Evolutionary conservation across 179 eudicot genomes (phyloP).

Genomic region (Nepenthes alata): DNA sequence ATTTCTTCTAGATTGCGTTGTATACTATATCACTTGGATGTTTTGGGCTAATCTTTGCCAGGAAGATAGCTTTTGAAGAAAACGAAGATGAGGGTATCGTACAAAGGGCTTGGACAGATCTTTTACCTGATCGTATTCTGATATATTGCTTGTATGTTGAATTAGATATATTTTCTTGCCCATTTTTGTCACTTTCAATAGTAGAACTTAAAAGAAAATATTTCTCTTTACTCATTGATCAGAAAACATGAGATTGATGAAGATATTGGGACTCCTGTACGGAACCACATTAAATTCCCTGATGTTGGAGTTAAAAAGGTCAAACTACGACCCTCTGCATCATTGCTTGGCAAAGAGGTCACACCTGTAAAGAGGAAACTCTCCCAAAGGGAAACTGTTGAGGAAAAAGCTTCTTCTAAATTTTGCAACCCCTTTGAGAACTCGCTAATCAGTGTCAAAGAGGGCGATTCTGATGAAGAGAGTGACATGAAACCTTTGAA

Average conservation of each 20-base stretch:
- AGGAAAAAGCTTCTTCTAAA: constrained; percentile 14
- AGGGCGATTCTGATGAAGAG: constrained; percentile 9
- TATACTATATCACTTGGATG: no score
- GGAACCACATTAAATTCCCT: constrained; percentile 51
- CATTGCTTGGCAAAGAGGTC: constrained; percentile 11
- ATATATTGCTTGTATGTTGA: constrained; percentile 79
- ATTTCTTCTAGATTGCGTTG: no score
- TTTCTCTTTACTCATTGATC: constrained; percentile 9
- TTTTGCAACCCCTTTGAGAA: constrained; percentile 15
- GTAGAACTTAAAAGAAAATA: background rate
- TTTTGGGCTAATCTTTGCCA: constrained; percentile 21
- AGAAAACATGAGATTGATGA: constrained; percentile 62
- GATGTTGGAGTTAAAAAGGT: constrained; percentile 25
- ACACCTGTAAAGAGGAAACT: constrained; percentile 10
- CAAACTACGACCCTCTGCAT: constrained; percentile 6
- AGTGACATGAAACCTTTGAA: constrained; percentile 4
- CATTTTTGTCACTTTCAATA: background rate
- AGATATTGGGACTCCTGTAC: constrained; percentile 49
- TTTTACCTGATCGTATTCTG: constrained; percentile 61
- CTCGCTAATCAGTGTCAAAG: constrained; percentile 6
- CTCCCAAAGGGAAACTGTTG: constrained; percentile 6
- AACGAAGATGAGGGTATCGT: constrained; percentile 15
- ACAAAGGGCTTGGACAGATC: constrained; percentile 80
- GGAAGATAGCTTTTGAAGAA: constrained; percentile 49
- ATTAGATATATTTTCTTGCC: background rate